Base-by-base conservation (phyloP, 768 basidiomycete genomes). In the Trametes elegans region DNA sequence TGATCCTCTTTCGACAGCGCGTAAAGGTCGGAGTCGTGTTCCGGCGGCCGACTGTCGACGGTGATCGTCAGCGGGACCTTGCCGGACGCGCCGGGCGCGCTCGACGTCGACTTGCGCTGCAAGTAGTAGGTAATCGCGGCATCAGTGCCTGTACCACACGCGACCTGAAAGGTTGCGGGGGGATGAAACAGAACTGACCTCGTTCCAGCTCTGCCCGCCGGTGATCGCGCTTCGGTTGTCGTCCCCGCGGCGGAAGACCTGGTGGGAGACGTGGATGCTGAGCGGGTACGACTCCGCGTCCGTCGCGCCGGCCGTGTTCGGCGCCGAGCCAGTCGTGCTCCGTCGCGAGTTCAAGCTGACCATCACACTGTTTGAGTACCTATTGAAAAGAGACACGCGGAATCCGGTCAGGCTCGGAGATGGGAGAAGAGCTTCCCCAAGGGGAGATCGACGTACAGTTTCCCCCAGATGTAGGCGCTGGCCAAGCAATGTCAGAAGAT, bases 381-480 rank as follows among this genome's bases (percentile, higher is more conserved):
- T 50, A 24, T 24, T 8, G 9, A 11, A 18, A 8, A 2, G 36
- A 16, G 16, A 29, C 14, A 39, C n/a, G 11, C n/a, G 13, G n/a
- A 13, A 4, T 35, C 34, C 34, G 34, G 26, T 49, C 10, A 29
- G 10, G 9, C 5, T 11, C 10, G 14, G 19, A 26, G n/a, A 21
- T 10, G 8, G 44, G 1, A 6, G n/a, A 18, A 19, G 34, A 3
- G 10, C 13, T 13, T 11, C n/a, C n/a, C 9, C 26, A 13, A 5
- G 31, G 8, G 18, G 29, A 40, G 45, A 9, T 3, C n/a, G 24
- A 50, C 49, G 44, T 31, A 55, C 46, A 55, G 38, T 29, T 55
- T 55, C 7, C 53, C 53, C 53, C 53, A 55, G 29, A 55, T 55
- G 53, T 55, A 55, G 19, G 53, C 53, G 7, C 53, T 55, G 39